Base-by-base conservation (phyloP, 371 early-diverging fungal genomes). In the Smittium mucronatum region DNA sequence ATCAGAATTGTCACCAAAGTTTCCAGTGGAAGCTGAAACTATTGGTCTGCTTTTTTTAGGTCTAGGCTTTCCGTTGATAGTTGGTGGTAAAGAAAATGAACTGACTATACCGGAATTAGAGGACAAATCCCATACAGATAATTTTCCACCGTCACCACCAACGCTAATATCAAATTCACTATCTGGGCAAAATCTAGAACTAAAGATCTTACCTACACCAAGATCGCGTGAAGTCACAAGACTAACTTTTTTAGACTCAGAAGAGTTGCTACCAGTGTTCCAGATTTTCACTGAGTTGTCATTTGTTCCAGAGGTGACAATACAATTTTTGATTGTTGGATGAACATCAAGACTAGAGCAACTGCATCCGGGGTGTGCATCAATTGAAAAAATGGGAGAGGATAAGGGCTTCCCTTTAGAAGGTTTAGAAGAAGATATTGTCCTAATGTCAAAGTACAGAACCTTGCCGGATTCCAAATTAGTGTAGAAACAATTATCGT, bases 231-330 rank as follows among this genome's bases (percentile, higher is more conserved):
- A 87, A 15, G 90, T 82, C 0, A 90, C 86, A 85, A 93, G 84
- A 67, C 83, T 84, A 0, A 93, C 93, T 72, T 84, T 81, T 75
- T 81, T 81, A 36, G 88, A 82, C 11, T 84, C 81, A 11, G 92
- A 83, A 88, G 57, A 17, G 57, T 57, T 17, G 32, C 16, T 61
- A 16, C 30, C 16, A 11, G 34, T 65, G 34, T 65, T 86, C 98
- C 98, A 98, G 59, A 98, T 81, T 82, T 96, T 97, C 81, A 93
- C 88, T 15, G 76, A 76, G 71, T 92, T 90, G 72, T 98, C 98
- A 0, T 86, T 84, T 21, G 92, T 88, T n/a, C 94, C 98, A 21
- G 47, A 47, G 0, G 98, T 96, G 17, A 95, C 89, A 61, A 98
- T 75, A 63, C 89, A 86, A 0, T 90, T 90, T 29, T 83, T 81